Base-by-base conservation (phyloP, 148 eudicot species). In the Camellia sinensis region DNA sequence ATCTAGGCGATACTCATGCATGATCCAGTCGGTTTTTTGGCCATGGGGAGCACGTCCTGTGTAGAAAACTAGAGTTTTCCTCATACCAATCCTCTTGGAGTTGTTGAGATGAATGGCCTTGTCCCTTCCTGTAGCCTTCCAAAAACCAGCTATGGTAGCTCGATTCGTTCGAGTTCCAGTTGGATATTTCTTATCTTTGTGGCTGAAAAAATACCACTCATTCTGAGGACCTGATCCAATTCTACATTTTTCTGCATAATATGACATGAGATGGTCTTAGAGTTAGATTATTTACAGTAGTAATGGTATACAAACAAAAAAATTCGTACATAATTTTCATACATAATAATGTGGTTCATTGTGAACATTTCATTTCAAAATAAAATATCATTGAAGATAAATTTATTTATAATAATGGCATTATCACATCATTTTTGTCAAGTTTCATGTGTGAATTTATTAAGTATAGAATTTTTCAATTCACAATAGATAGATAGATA, bases 31-130 rank as follows among this genome's bases (percentile, higher is more conserved):
- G 0, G 95, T 90, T 84, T 95, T 95, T 8, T 86, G 94, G 59
- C 98, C 98, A 73, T 93, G 98, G 81, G 98, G 98, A 70, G 98
- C 98, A 59, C 98, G 94, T 7, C 98, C 98, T 0, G 91, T 93
- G 82, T 95, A 95, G 78, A 95, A 95, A 46, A 95, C 98, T 12
- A 95, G 81, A 56, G 97, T 95, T 82, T 95, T 94, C 52, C 98
- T 86, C 98, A 94, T 94, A 40, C 98, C 98, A 48, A 94, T 92
- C 59, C 89, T 86, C 81, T 85, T 90, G 74, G 87, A 89, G 57
- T 74, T 84, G 80, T 79, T 83, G 48, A 81, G 88, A 73, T 86
- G 90, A 74, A 95, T 95, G n/a, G 91, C 91, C 84, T 95, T 95
- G 86, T 95, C 98, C 78, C 98, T 76, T 13, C 98, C 98, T 0